Percentiles rank a stretch among this genome's conserved stretches.
phyloP scores from a whole-genome alignment of 2,329 filamentous ascomycete genomes.

The Colletotrichum sp. region DNA sequence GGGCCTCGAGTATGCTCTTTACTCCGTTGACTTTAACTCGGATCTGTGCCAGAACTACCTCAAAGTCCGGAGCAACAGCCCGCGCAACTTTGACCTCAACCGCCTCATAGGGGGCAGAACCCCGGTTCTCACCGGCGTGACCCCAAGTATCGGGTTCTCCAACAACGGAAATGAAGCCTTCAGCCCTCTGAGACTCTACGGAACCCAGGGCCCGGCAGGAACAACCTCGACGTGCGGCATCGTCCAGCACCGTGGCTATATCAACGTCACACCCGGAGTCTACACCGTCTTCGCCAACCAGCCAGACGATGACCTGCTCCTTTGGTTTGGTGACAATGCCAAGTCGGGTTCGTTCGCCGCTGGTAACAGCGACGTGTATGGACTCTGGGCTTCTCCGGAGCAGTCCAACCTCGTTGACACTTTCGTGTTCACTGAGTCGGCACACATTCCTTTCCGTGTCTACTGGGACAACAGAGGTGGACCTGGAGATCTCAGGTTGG shows the following conservation, averaged over 20 bases:
- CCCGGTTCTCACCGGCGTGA: background rate
- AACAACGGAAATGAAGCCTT: background rate
- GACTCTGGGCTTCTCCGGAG: background rate
- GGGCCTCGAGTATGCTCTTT: conserved; percentile 13
- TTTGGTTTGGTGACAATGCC: background rate
- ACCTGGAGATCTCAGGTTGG: background rate
- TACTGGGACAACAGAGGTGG: background rate
- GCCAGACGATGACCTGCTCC: background rate
- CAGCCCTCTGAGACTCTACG: background rate
- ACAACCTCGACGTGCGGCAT: background rate
- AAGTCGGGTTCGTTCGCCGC: background rate
- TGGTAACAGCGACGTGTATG: background rate
- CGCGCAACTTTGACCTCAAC: background rate
- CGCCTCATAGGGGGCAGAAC: background rate
- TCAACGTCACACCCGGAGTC: background rate
- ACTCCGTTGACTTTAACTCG: background rate
- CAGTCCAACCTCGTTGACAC: background rate
- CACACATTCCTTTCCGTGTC: conserved; percentile 1
- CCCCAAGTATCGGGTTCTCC: background rate
- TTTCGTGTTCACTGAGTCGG: background rate
- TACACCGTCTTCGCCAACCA: background rate
- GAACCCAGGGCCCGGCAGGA: background rate
- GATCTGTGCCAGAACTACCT: background rate
- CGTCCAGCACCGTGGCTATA: conserved; percentile 5
- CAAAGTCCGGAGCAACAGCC: background rate